Percentiles rank a stretch among this genome's conserved stretches.
Conservation (phyloP, 2,329 filamentous ascomycete species). For the Chaetomium sp. region DNA sequence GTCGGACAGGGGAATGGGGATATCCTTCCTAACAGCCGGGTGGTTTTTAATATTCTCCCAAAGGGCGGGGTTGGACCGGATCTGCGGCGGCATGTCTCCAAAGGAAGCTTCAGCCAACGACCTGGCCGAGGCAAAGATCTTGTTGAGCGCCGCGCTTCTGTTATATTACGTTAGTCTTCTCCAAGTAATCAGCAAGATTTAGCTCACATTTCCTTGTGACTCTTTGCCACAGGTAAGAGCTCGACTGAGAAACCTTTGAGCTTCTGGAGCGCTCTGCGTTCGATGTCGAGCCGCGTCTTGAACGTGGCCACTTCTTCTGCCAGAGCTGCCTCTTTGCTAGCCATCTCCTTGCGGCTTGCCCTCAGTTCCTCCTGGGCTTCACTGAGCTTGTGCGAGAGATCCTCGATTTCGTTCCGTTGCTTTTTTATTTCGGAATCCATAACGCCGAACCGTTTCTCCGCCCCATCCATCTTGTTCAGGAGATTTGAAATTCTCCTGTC, state of each 20-base stretch:
- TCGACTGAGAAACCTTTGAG: not conserved
- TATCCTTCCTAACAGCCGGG: not conserved
- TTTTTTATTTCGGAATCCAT: not conserved
- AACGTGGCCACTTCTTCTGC: not conserved
- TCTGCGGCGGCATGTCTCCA: not conserved
- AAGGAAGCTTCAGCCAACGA: not conserved
- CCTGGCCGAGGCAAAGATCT: not conserved
- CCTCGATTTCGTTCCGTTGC: not conserved
- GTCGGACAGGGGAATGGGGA: slow-evolving; percentile 41
- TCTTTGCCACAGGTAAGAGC: not conserved
- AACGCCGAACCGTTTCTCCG: not conserved
- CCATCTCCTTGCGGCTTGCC: not conserved
- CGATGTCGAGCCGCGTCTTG: not conserved
- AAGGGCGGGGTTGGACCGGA: not conserved
- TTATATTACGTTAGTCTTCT: not conserved
- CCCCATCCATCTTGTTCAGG: not conserved
- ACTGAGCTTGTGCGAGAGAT: not conserved
- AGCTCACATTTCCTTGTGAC: not conserved
- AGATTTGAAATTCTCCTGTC: not conserved
- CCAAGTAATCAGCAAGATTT: not conserved
- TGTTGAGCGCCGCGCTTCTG: not conserved
- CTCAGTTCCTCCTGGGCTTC: not conserved
- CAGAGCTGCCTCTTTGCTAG: not conserved
- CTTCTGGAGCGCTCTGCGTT: not conserved
- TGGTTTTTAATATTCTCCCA: not conserved